Evolutionary conservation across 2,329 filamentous ascomycete species (phyloP), one percentile per base, ranked within the genome.

Genomic region (Cryphonectria radicalis): DNA sequence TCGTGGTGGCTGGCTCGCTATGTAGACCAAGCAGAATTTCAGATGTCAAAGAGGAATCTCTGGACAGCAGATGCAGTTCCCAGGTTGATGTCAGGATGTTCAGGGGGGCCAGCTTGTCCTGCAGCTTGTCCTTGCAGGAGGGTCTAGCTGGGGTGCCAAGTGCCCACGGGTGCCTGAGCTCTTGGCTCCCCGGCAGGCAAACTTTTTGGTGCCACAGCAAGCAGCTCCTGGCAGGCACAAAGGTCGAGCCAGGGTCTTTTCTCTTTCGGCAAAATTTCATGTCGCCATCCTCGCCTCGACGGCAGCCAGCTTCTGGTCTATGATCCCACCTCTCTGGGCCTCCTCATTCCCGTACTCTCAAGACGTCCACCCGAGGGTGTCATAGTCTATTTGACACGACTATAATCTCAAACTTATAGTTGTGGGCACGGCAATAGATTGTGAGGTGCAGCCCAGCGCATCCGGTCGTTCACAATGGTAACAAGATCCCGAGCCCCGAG

Each of bases 381-480:
- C 17, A 14, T 13, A 2, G 37, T n/a, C 37, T 11, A 42, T 40
- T 64, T 25, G 62, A 46, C 42, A n/a, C 37, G 42, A 40, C 37
- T n/a, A 17, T n/a, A 46, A 46, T 17, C 17, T 64, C 62, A 46
- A 19, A 8, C 8, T 46, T 1, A 64, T 28, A 46, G 14, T 28
- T 40, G 37, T 46, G 62, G 42, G n/a, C 62, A 19, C 62, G 13
- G n/a, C 25, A 19, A 19, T n/a, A 64, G 13, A 5, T n/a, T 1
- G 42, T 25, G 67, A 28, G 28, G 32, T 53, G 67, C 67, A 53
- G 59, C 40, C n/a, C 40, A 43, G 37, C 62, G 57, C 67, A 63
- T 40, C 42, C 46, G 40, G 8, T 66, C 37, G 64, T 59, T 59
- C 69, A 75, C 66, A 67, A 77, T 77, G 76, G 76, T 77, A 73